These are phyloP conservation scores for Yamadazyma diospyri DNA, from an alignment of 1,139 yeast species.

Conservation along the genomic window DNA sequence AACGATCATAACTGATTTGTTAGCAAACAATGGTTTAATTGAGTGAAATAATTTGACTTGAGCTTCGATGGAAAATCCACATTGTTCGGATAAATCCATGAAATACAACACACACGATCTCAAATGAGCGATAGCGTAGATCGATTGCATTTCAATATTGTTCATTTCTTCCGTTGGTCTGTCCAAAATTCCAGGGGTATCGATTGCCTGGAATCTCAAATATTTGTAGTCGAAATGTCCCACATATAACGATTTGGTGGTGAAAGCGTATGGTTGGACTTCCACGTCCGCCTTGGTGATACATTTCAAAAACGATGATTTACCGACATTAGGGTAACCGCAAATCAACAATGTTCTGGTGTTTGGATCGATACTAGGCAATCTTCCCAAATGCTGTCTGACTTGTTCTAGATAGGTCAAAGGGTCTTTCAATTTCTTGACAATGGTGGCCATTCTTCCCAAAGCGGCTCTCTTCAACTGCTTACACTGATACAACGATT, in stretches of 20 bases:
- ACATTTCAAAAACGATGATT: conserved; percentile 87
- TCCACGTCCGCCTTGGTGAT: conserved; percentile 98
- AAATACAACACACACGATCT: conserved; percentile 94
- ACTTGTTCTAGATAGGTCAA: conserved; percentile 93
- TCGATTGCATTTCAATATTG: conserved; percentile 98
- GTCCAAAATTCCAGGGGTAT: conserved; percentile 97
- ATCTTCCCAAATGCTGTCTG: conserved; percentile 97
- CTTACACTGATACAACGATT: conserved; percentile 95
- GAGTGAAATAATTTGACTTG: conserved; percentile 96
- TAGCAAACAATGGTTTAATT: conserved; percentile 94
- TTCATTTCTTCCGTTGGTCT: conserved; percentile 99
- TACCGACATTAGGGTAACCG: conserved; percentile 99
- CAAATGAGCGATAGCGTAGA: conserved; percentile 96
- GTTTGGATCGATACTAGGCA: conserved; percentile 97
- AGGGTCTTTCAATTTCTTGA: conserved; percentile 92
- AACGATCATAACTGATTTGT: conserved; percentile 93
- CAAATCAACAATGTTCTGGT: conserved; percentile 95
- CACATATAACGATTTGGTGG: conserved; percentile 90
- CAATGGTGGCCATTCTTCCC: conserved; percentile 99
- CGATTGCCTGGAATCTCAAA: conserved; percentile 96
- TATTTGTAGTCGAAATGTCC: conserved; percentile 98
- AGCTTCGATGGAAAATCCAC: conserved; percentile 96
- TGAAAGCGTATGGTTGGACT: conserved; percentile 98
- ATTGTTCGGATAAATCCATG: conserved; percentile 98
- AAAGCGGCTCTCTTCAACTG: conserved; percentile 97